Evolutionary conservation across 1,284 basidiomycete genomes (phyloP), one percentile per base, ranked within the genome.

Genomic region (Farysia itapuensis): DNA sequence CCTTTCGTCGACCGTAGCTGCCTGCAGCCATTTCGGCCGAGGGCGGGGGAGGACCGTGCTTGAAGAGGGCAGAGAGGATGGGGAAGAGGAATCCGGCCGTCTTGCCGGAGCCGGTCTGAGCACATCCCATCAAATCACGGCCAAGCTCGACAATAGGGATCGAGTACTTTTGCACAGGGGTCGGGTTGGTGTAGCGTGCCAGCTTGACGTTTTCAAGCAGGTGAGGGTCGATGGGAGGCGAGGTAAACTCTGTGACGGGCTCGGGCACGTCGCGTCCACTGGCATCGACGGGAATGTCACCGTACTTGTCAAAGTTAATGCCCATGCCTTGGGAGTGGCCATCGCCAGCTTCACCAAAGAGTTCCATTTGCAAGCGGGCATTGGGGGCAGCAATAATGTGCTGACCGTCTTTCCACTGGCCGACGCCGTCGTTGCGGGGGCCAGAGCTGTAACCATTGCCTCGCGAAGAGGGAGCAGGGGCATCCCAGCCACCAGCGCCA

Each of bases 301-400:
- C 93, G 78, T 98, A 99, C 80, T 95, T 95, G 82, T 98, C 95
- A 76, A 99, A 99, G 82, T 99, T 99, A 82, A 99, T 97, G 66
- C 95, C 95, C 38, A 93, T 95, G 72, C 90, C 86, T 78, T 93
- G 88, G 61, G 80, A 78, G 35, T 71, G 66, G 37, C 61, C 64
- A 78, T 97, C 95, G 45, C 85, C 82, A 31, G 83, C 82, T 60
- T 95, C 91, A 42, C 95, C 95, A 75, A 87, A 99, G 32, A 99
- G 86, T 77, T 98, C 93, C 80, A 89, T 92, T 81, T 99, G 93
- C 60, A 91, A 82, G 70, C 90, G 86, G 74, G 82, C 79, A 81
- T 94, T 95, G 72, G 85, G 84, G 23, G 83, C 80, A 39, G 90
- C 94, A 15, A 85, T 80, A 46, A 91, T 76, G 78, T 98, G 94